Conservation (phyloP, 1,284 basidiomycete species). For the Uromyces viciae-fabae region DNA sequence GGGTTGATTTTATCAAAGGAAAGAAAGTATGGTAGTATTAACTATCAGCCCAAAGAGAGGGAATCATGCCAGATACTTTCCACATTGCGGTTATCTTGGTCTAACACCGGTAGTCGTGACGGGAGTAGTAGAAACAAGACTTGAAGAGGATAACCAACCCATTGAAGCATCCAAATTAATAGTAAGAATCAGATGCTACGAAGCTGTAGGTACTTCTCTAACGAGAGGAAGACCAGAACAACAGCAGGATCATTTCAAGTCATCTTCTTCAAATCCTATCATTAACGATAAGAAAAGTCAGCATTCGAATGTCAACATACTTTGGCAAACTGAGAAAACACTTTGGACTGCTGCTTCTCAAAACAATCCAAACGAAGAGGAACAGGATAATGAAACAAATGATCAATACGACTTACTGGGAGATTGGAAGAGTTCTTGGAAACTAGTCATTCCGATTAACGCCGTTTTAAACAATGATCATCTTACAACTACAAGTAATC, state of each 20-base stretch:
- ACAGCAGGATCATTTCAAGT: neutral
- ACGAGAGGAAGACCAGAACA: neutral
- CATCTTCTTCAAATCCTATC: neutral
- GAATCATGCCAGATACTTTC: slow-evolving; percentile 67
- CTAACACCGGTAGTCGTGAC: slow-evolving; percentile 72
- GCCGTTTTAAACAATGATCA: slow-evolving; percentile 5
- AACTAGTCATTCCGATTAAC: slow-evolving; percentile 1
- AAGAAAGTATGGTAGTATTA: slow-evolving; percentile 50
- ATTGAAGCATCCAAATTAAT: slow-evolving; percentile 65
- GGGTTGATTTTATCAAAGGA: too few relatives aligned
- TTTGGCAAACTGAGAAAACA: slow-evolving; percentile 31
- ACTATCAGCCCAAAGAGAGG: slow-evolving; percentile 57
- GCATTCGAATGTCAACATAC: slow-evolving; percentile 23
- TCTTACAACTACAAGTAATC: neutral
- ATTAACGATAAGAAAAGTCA: neutral
- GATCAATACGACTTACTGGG: neutral
- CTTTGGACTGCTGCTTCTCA: slow-evolving; percentile 8
- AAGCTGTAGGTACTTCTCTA: slow-evolving; percentile 61
- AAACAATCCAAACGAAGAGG: neutral
- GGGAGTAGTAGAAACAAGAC: slow-evolving; percentile 67
- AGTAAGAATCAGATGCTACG: slow-evolving; percentile 71
- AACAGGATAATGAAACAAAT: too few relatives aligned
- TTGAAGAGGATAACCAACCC: slow-evolving; percentile 67
- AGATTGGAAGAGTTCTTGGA: slow-evolving; percentile 10
- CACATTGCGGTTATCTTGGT: slow-evolving; percentile 70